Evolutionary conservation across 331 rosid genomes (phyloP), one percentile per base, ranked within the genome.

Genomic region (Arachis monticola): DNA sequence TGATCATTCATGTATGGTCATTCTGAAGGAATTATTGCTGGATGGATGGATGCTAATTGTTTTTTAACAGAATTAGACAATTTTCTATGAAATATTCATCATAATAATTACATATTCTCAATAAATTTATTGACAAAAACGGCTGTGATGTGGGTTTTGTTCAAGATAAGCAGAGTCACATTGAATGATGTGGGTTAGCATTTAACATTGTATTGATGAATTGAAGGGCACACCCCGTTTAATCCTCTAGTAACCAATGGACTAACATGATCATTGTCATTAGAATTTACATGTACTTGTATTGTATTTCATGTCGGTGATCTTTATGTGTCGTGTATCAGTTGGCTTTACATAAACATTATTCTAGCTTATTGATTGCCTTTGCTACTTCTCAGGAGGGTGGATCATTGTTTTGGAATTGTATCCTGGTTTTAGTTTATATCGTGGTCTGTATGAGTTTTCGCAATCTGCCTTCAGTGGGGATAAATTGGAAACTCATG

Each of bases 361-460:
- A 47, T 77, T 80, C n/a, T 63, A 63, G 60, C 10, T 27, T 61
- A 22, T 80, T 57, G 22, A 60, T 62, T 72, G 61, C 55, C 44
- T 79, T 30, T 50, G 60, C 56, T 27, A 60, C 64, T 52, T 35
- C 52, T 55, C 80, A 94, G 97, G 82, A 67, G 96, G 86, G 17
- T 87, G 81, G 96, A 83, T 88, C 75, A 76, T 84, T 73, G 88
- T 76, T 32, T 40, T 92, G 80, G 97, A 92, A 67, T 84, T 81
- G 69, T 94, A 75, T 78, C 99, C 97, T 11, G 97, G 99, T 45
- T 92, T 94, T 82, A 57, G 91, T 58, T 73, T 93, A 57, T 90
- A 81, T 64, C 88, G 97, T 8, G 98, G 98, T 55, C 64, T 93
- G 35, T 90, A 88, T 75, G 98, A 93, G 87, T 88, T 93, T 79